These are phyloP conservation scores for Westerdykella aurantiaca DNA, from an alignment of 2,329 filamentous ascomycete species.

Conservation along the genomic window DNA sequence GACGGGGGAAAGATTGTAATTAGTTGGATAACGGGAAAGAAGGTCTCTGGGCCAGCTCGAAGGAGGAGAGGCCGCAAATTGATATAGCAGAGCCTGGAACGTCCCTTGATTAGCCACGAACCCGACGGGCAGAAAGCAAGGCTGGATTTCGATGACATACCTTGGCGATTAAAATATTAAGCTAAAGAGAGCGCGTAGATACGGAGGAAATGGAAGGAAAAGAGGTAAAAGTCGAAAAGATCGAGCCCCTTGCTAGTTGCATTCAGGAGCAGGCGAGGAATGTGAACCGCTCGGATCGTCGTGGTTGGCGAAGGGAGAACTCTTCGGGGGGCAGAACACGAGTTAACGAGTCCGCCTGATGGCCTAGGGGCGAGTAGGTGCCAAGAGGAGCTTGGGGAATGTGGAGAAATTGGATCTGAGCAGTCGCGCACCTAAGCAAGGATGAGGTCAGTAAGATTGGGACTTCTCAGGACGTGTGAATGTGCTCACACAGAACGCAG, in stretches of 20 bases:
- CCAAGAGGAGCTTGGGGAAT: slow-evolving; percentile 42
- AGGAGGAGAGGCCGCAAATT: slow-evolving; percentile 31
- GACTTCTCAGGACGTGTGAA: background rate
- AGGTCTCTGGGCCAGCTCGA: slow-evolving; percentile 32
- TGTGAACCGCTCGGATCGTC: slow-evolving; percentile 33
- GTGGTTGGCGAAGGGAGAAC: slow-evolving; percentile 32
- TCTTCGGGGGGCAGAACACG: slow-evolving; percentile 43
- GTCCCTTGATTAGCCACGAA: slow-evolving; percentile 13
- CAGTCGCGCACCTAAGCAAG: slow-evolving; percentile 32
- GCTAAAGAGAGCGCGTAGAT: slow-evolving; percentile 34
- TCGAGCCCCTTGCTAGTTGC: slow-evolving; percentile 40
- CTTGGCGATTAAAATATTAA: slow-evolving; percentile 46
- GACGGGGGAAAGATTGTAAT: slow-evolving; percentile 50
- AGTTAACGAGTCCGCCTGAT: slow-evolving; percentile 49
- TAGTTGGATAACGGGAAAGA: slow-evolving; percentile 51
- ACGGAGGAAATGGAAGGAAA: slow-evolving; percentile 28
- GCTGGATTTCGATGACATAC: slow-evolving; percentile 33
- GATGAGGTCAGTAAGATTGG: slow-evolving; percentile 11
- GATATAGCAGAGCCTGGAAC: slow-evolving; percentile 34
- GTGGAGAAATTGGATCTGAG: slow-evolving; percentile 36
- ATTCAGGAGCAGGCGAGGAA: slow-evolving; percentile 39
- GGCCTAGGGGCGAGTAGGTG: slow-evolving; percentile 30
- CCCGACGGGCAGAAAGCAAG: slow-evolving; percentile 14
- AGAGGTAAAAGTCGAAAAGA: slow-evolving; percentile 29
- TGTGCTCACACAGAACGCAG: slow-evolving; percentile 19